Evolutionary conservation across 371 early-diverging fungal species (phyloP).

Genomic region (Saksenaea vasiformis): DNA sequence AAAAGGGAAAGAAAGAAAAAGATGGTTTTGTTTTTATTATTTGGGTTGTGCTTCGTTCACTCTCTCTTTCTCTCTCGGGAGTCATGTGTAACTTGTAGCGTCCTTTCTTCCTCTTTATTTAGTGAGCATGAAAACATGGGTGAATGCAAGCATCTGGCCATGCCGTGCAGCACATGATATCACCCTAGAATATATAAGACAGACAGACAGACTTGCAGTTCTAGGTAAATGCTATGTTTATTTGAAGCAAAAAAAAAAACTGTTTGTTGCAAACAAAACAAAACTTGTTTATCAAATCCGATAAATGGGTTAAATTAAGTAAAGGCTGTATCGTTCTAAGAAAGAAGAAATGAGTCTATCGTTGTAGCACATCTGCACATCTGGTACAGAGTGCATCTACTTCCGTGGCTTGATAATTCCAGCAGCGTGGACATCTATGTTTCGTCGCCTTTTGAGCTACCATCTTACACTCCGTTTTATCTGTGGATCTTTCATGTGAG

Average conservation of each 20-base stretch:
- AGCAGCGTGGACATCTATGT: conserved; percentile 59
- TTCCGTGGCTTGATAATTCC: conserved; percentile 46
- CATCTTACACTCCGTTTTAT: conserved; percentile 29
- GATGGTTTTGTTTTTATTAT: conserved; percentile 1
- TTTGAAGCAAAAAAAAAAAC: conserved; percentile 2
- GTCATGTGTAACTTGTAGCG: conserved; percentile 1
- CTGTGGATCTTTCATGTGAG: conserved; percentile 11
- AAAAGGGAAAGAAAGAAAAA: conserved; percentile 11
- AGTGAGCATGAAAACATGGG: not conserved
- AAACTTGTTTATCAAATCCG: not conserved
- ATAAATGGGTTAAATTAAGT: not conserved
- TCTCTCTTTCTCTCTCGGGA: not conserved
- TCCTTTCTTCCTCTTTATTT: not conserved
- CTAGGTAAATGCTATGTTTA: not conserved
- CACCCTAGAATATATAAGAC: not conserved
- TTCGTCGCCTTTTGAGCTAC: conserved; percentile 21
- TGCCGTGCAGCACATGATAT: not conserved
- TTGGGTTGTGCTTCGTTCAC: not conserved
- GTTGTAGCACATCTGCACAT: conserved; percentile 35
- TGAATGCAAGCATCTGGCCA: not conserved
- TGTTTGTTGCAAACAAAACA: not conserved
- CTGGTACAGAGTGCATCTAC: conserved; percentile 40
- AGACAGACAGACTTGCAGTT: not conserved
- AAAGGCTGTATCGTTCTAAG: no score
- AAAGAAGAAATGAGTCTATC: conserved; percentile 3